These are phyloP conservation scores for Starmerella sp. DNA, from an alignment of 805 yeast species.

Conservation along the genomic window DNA sequence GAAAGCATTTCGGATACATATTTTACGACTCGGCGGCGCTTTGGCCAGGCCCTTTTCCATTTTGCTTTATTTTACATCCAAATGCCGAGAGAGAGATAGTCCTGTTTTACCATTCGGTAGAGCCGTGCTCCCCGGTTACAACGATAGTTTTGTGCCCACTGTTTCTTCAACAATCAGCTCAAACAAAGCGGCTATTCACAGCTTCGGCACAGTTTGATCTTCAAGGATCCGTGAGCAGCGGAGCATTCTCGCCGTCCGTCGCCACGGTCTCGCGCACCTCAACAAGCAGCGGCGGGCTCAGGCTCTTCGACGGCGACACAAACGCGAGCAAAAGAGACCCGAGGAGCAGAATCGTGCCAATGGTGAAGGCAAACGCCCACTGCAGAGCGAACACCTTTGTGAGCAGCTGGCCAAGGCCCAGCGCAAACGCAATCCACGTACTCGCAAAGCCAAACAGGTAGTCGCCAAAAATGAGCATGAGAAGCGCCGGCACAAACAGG, in stretches of 20 bases:
- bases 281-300: constrained; percentile 8
- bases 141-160: too few species aligned
- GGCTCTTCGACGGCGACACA: constrained; percentile 12
- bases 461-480: constrained; percentile 52
- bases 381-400: constrained; percentile 64
- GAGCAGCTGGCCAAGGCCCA: constrained; percentile 60
- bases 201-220: not conserved
- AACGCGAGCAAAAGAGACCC: constrained; percentile 37
- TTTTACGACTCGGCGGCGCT: too few species aligned
- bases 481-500: constrained; percentile 49
- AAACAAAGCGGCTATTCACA: too few species aligned
- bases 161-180: too few species aligned
- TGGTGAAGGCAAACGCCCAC: constrained; percentile 72
- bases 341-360: constrained; percentile 46
- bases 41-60: too few species aligned
- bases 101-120: too few species aligned
- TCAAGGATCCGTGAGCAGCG: constrained; percentile 19
- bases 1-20: not conserved
- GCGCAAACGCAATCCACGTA: constrained; percentile 48
- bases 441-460: constrained; percentile 57
- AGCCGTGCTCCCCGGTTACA: too few species aligned
- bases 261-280: constrained; percentile 6
- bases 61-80: too few species aligned
- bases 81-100: too few species aligned
- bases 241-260: constrained; percentile 16